Conservation (phyloP, 768 basidiomycete genomes). For the Boletus subparvulus region DNA sequence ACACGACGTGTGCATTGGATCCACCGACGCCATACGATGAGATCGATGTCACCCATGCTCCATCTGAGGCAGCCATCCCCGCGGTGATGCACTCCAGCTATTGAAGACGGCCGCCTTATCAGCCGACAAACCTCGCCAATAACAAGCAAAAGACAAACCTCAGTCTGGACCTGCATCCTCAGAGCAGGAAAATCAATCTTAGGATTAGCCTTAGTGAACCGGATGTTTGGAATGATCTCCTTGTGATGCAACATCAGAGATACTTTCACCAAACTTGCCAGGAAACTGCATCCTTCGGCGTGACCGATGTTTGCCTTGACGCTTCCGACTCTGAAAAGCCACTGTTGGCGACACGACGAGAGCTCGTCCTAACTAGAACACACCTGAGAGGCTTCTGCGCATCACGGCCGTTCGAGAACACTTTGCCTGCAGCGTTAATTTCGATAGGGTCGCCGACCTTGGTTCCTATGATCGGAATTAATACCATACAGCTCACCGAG, state of each 20-base stretch:
- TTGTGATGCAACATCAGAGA: constrained; percentile 33
- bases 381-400: constrained; percentile 20
- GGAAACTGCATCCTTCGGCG: constrained; percentile 32
- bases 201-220: constrained; percentile 27
- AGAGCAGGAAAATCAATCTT: constrained; percentile 25
- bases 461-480: constrained; percentile 28
- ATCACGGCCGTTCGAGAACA: constrained; percentile 28
- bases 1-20: constrained; percentile 34
- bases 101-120: not conserved
- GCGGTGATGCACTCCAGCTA: constrained; percentile 26
- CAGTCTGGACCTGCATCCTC: constrained; percentile 29
- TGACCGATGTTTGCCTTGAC: constrained; percentile 29
- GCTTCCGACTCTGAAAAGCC: constrained; percentile 23
- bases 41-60: constrained; percentile 32
- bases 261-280: constrained; percentile 36
- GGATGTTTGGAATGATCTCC: constrained; percentile 30
- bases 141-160: constrained; percentile 7
- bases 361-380: not conserved
- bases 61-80: constrained; percentile 29
- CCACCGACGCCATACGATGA: constrained; percentile 37
- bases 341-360: not conserved
- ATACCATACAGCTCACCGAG: not conserved
- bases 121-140: not conserved
- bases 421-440: constrained; percentile 46
- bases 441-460: constrained; percentile 51